Percentiles rank a stretch among this genome's conserved stretches.
These are phyloP conservation scores for Kodamaea arcana DNA, from an alignment of 1,139 yeast species.

Conservation along the genomic window DNA sequence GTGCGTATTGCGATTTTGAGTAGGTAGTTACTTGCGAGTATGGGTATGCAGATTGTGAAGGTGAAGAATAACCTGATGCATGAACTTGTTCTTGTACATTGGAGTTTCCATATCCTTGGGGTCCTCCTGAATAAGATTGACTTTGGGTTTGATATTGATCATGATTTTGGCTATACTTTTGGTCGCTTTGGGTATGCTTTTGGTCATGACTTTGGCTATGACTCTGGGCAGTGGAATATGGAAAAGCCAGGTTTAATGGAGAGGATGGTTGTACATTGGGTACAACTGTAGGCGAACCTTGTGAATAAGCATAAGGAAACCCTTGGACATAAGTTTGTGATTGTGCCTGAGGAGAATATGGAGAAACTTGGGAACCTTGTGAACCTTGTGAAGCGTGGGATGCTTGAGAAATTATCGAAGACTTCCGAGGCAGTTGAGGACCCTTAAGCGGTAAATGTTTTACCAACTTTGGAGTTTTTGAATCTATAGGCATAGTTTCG, in stretches of 20 bases:
- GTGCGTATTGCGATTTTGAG: conserved; percentile 9
- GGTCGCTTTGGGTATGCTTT: neutral
- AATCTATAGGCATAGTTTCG: conserved; percentile 19
- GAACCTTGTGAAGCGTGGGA: conserved; percentile 3
- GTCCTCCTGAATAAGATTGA: neutral
- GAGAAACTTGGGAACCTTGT: neutral
- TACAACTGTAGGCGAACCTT: neutral
- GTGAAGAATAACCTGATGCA: conserved; percentile 6
- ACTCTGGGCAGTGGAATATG: neutral
- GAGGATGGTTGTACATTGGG: neutral
- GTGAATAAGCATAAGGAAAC: neutral
- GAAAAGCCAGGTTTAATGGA: neutral
- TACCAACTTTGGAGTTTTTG: conserved; percentile 30
- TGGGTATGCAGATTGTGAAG: conserved; percentile 30
- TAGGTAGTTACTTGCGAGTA: conserved; percentile 10
- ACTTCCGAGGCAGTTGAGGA: conserved; percentile 13
- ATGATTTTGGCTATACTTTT: neutral
- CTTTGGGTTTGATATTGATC: neutral
- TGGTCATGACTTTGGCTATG: neutral
- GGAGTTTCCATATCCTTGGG: neutral
- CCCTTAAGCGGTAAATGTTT: conserved; percentile 23
- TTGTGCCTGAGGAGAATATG: neutral
- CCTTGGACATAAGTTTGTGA: no score
- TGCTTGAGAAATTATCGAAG: conserved; percentile 2
- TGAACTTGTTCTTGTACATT: neutral